A percentile compares a stretch with the other conserved stretches of the same genome.
Conservation (phyloP, 768 basidiomycete genomes). For the Amanita thiersii region DNA sequence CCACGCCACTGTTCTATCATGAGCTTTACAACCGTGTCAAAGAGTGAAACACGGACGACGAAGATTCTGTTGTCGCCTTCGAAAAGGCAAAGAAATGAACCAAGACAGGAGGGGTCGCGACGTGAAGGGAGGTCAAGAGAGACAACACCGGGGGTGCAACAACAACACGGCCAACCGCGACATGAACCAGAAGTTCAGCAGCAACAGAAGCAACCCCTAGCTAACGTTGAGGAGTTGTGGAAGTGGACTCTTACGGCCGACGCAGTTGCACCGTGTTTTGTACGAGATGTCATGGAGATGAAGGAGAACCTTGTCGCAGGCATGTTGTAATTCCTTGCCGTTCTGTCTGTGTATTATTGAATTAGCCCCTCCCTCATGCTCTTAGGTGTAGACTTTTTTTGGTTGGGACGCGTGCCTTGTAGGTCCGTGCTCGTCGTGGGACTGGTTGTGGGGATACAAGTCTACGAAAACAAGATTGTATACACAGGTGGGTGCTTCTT, state of each 20-base stretch:
- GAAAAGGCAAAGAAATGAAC: slow-evolving; percentile 7
- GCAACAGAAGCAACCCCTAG: neutral
- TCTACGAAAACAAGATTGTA: slow-evolving; percentile 49
- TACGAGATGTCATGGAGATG: slow-evolving; percentile 44
- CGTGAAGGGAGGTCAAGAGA: neutral
- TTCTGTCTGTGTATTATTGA: slow-evolving; percentile 5
- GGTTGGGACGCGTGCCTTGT: slow-evolving; percentile 68
- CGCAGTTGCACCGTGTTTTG: slow-evolving; percentile 47
- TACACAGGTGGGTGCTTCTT: slow-evolving; percentile 42
- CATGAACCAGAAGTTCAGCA: neutral
- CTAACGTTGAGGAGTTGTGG: slow-evolving; percentile 24
- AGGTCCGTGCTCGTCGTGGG: slow-evolving; percentile 54
- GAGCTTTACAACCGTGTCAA: slow-evolving; percentile 10
- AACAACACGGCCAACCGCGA: neutral
- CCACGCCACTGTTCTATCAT: slow-evolving; percentile 7
- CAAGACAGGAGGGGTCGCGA: neutral
- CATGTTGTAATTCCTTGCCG: slow-evolving; percentile 3
- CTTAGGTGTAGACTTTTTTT: slow-evolving; percentile 53
- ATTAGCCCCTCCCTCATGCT: neutral
- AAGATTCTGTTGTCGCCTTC: slow-evolving; percentile 11
- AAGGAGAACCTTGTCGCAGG: slow-evolving; percentile 26
- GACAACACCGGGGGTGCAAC: no score
- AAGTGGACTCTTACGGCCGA: slow-evolving; percentile 52
- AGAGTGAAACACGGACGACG: slow-evolving; percentile 2
- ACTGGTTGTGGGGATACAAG: slow-evolving; percentile 53